Conservation (phyloP, 2,329 filamentous ascomycete genomes). For the Periglandula ipomoeae region DNA sequence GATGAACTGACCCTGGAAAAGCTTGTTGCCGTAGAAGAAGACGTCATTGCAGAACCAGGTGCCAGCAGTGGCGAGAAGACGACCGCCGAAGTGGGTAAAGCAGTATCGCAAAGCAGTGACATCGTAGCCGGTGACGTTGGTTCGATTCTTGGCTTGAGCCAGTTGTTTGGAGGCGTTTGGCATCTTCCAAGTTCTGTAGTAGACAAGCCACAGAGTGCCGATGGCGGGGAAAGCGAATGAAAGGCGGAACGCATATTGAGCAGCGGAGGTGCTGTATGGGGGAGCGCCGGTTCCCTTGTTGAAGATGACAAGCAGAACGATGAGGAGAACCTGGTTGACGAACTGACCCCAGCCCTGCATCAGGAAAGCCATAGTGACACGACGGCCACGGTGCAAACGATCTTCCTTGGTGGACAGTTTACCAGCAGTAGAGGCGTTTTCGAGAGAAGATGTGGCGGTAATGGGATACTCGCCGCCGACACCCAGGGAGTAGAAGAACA, state of each 20-base stretch:
- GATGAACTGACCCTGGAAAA: constrained; percentile 91
- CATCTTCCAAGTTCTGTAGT: constrained; percentile 96
- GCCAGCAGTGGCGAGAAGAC: constrained; percentile 76
- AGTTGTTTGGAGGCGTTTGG: constrained; percentile 77
- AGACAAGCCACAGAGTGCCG: constrained; percentile 88
- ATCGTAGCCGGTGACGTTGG: constrained; percentile 86
- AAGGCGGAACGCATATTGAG: constrained; percentile 85
- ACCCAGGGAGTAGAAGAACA: constrained; percentile 66
- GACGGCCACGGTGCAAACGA: constrained; percentile 88
- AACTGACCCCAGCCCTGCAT: constrained; percentile 99
- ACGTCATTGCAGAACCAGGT: constrained; percentile 96
- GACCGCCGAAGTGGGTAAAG: constrained; percentile 74
- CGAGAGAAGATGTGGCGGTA: constrained; percentile 91
- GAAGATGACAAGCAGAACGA: constrained; percentile 79
- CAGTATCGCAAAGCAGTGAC: constrained; percentile 71
- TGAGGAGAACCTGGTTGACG: constrained; percentile 84
- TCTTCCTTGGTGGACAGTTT: constrained; percentile 86
- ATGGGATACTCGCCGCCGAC: constrained; percentile 91
- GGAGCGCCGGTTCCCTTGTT: constrained; percentile 65
- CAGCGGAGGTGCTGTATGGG: constrained; percentile 67
- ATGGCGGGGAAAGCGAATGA: constrained; percentile 87
- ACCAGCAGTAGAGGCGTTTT: constrained; percentile 77
- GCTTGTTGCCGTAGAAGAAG: constrained; percentile 99
- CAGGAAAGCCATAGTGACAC: constrained; percentile 90
- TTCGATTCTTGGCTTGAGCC: constrained; percentile 72